Conservation (phyloP, 768 basidiomycete genomes). For the Tylopilus balloui region DNA sequence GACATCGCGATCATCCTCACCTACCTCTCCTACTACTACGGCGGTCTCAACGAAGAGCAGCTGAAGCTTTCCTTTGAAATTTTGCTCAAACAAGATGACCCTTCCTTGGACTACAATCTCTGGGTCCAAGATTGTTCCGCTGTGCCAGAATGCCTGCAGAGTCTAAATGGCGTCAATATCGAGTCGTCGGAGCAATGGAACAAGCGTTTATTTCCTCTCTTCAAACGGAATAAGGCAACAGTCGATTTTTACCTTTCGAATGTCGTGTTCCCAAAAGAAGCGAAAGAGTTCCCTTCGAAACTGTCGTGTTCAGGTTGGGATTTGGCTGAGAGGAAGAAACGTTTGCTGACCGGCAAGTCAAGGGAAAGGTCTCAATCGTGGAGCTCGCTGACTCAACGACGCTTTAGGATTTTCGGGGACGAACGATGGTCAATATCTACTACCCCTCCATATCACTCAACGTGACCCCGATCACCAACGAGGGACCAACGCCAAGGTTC, state of each 20-base stretch:
- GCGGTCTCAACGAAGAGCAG: constrained; percentile 39
- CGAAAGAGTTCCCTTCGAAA: constrained; percentile 44
- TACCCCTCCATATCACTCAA: constrained; percentile 34
- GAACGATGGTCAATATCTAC: constrained; percentile 36
- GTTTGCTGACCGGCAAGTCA: constrained; percentile 11
- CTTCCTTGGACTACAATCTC: constrained; percentile 36
- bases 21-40: constrained; percentile 36
- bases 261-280: constrained; percentile 48
- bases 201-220: constrained; percentile 30
- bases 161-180: constrained; percentile 40
- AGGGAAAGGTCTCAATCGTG: fast-evolving
- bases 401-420: constrained; percentile 37
- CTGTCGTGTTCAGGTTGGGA: constrained; percentile 53
- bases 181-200: constrained; percentile 34
- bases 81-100: constrained; percentile 40
- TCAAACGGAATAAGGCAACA: constrained; percentile 34
- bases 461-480: constrained; percentile 26
- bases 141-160: constrained; percentile 31
- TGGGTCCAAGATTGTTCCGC: constrained; percentile 30
- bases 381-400: background rate
- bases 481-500: constrained; percentile 43
- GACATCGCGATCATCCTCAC: constrained; percentile 37
- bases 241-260: constrained; percentile 45
- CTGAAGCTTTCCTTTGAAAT: constrained; percentile 35
- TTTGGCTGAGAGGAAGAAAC: constrained; percentile 37